phyloP scores from a whole-genome alignment of 345 rosid species.

The Eucalyptus erythrocorys region DNA sequence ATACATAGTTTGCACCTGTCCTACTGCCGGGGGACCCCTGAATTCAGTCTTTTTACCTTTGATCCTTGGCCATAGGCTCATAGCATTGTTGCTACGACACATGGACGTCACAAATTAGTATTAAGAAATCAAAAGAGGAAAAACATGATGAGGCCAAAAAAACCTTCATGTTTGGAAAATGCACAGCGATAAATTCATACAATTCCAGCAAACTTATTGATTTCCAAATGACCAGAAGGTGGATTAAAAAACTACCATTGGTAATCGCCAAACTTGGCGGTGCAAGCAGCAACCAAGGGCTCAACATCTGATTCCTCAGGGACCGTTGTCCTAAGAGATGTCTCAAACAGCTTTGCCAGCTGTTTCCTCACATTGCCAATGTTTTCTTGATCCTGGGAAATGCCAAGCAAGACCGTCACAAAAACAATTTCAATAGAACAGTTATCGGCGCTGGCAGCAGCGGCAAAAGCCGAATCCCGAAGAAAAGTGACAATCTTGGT shows the following conservation, averaged over 20 bases:
- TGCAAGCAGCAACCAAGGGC: constrained; percentile 58
- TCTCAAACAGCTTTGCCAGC: constrained; percentile 49
- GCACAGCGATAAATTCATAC: background rate
- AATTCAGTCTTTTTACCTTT: constrained; percentile 59
- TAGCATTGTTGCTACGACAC: constrained; percentile 74
- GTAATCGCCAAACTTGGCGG: constrained; percentile 74
- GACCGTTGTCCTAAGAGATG: constrained; percentile 42
- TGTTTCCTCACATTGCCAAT: constrained; percentile 50
- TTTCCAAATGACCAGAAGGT: background rate
- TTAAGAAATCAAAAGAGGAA: background rate
- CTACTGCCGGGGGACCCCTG: constrained; percentile 74
- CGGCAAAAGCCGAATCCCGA: background rate
- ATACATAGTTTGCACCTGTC: constrained; percentile 37
- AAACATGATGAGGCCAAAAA: background rate
- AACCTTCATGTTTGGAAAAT: background rate
- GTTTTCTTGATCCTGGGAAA: constrained; percentile 38
- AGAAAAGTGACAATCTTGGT: background rate
- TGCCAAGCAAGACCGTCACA: background rate
- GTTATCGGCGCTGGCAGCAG: background rate
- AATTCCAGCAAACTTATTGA: background rate
- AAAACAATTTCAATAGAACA: background rate
- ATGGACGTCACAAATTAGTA: background rate
- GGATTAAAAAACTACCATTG: constrained; percentile 46
- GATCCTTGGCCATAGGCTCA: constrained; percentile 67
- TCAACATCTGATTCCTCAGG: constrained; percentile 53